Conservation (phyloP, 2,329 filamentous ascomycete genomes). For the Trichophyton schoenleinii region DNA sequence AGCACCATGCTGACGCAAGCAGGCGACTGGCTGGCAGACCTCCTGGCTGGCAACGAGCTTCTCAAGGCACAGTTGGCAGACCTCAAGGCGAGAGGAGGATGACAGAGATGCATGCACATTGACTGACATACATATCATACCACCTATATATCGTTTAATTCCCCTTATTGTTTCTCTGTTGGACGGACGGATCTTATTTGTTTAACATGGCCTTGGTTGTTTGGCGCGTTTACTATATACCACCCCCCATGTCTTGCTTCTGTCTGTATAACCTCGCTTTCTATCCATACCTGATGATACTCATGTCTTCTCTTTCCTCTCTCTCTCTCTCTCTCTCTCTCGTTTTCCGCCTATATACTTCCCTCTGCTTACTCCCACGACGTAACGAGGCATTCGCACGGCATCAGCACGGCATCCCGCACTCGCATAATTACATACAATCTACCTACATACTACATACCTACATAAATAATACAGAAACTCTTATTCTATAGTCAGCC, state of each 20-base stretch:
- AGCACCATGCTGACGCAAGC: constrained; percentile 64
- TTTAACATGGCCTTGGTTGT: neutral
- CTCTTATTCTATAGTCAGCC: neutral
- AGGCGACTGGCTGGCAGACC: constrained; percentile 63
- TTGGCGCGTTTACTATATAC: neutral
- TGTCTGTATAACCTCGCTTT: neutral
- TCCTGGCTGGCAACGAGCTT: constrained; percentile 55
- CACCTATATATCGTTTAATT: neutral
- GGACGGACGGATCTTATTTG: neutral
- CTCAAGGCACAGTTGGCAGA: constrained; percentile 44
- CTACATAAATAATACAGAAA: neutral
- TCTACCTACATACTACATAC: neutral
- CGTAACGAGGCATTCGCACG: neutral
- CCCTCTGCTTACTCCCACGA: neutral
- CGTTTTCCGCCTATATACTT: neutral
- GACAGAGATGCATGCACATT: neutral
- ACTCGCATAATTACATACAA: neutral
- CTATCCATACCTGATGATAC: neutral
- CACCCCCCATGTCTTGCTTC: neutral
- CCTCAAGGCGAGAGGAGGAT: constrained; percentile 22
- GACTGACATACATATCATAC: neutral
- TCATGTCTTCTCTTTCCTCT: neutral
- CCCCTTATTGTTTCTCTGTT: neutral
- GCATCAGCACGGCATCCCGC: neutral
- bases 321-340: neutral